Conservation (phyloP, 257 asterid genomes). For the Solanum sejunctum region DNA sequence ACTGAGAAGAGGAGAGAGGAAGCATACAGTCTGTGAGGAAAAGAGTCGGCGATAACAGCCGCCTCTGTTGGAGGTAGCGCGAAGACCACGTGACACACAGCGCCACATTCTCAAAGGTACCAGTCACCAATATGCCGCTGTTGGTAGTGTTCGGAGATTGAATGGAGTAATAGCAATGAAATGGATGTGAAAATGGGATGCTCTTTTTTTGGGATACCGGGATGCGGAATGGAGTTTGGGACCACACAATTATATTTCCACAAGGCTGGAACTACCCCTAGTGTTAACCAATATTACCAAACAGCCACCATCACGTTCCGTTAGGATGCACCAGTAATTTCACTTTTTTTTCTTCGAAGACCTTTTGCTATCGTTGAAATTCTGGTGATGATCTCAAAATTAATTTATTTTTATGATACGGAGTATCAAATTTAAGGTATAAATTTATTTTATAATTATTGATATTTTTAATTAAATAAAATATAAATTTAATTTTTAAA, state of each 20-base stretch:
- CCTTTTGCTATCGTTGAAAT: not conserved
- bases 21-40: conserved; percentile 48
- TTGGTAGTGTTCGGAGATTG: not conserved
- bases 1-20: not conserved
- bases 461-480: too few species aligned
- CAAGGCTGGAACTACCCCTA: not conserved
- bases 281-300: not conserved
- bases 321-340: not conserved
- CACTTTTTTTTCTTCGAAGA: not conserved
- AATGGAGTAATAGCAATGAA: not conserved
- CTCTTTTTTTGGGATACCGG: not conserved
- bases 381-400: not conserved
- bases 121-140: not conserved
- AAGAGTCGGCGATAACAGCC: conserved; percentile 48
- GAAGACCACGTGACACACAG: conserved; percentile 76
- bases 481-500: not conserved
- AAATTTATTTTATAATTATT: too few species aligned
- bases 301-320: not conserved
- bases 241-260: not conserved
- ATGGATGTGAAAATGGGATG: not conserved
- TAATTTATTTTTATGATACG: not conserved
- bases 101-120: conserved; percentile 59
- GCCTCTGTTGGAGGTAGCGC: conserved; percentile 39
- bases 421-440: not conserved
- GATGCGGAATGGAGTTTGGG: not conserved